These are phyloP conservation scores for Nadsonia starkeyi-henricii DNA, from an alignment of 1,139 yeast species.

Conservation along the genomic window DNA sequence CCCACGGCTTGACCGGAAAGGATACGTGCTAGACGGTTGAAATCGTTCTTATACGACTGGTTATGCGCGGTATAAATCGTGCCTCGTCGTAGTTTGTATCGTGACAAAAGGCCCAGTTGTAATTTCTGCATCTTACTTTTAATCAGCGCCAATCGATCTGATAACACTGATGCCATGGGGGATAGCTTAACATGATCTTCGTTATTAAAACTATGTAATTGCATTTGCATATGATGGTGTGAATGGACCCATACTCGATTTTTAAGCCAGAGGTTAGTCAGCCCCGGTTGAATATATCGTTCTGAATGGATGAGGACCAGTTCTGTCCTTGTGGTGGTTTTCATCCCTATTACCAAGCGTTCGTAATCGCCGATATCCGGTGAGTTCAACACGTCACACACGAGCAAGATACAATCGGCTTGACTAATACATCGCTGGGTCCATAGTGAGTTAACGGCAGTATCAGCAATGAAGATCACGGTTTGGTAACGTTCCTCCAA, in stretches of 20 bases:
- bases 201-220: constrained; percentile 8
- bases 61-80: constrained; percentile 33
- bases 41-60: constrained; percentile 67
- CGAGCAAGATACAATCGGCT: constrained; percentile 65
- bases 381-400: constrained; percentile 39
- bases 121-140: constrained; percentile 21
- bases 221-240: constrained; percentile 70
- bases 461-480: constrained; percentile 78
- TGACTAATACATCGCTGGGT: constrained; percentile 85
- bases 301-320: constrained; percentile 75
- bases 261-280: constrained; percentile 75
- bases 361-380: constrained; percentile 80
- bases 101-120: constrained; percentile 22
- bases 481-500: constrained; percentile 82
- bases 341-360: constrained; percentile 53
- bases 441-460: constrained; percentile 76
- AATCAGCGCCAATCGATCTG: constrained; percentile 14
- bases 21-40: constrained; percentile 75
- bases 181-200: not conserved
- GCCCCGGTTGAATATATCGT: constrained; percentile 67
- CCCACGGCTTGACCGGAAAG: constrained; percentile 91
- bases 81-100: constrained; percentile 17
- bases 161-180: constrained; percentile 1
- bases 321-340: constrained; percentile 82
- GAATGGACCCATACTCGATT: constrained; percentile 81